Percentiles rank a stretch among this genome's conserved stretches.
phyloP scores from a whole-genome alignment of 805 yeast genomes.

The Trichomonascus vanleenenianus region DNA sequence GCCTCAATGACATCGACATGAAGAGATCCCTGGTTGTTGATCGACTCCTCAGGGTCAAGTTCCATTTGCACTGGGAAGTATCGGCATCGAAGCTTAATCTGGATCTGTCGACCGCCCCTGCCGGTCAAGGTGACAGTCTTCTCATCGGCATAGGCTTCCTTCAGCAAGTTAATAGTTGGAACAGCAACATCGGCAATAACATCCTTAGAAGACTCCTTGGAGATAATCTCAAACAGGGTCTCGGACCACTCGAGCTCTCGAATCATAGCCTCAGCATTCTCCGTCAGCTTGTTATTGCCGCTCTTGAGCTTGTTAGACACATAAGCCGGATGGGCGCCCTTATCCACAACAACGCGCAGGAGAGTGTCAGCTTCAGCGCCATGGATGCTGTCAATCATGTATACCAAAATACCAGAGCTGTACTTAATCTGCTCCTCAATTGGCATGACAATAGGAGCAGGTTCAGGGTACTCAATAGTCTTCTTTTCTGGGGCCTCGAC shows the following conservation, averaged over 20 bases:
- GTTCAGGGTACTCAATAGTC: constrained; percentile 22
- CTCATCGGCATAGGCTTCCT: constrained; percentile 58
- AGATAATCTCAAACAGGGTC: constrained; percentile 52
- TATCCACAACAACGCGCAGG: constrained; percentile 73
- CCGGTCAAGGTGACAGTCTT: constrained; percentile 49
- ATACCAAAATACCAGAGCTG: constrained; percentile 70
- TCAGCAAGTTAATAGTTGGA: constrained; percentile 58
- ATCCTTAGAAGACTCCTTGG: constrained; percentile 40
- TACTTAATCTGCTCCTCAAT: constrained; percentile 37
- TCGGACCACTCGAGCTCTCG: constrained; percentile 73
- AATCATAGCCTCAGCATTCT: constrained; percentile 66
- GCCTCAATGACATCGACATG: constrained; percentile 57
- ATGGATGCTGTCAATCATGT: constrained; percentile 53
- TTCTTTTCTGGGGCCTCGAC: constrained; percentile 29
- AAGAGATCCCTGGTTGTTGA: constrained; percentile 66
- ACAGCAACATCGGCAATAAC: constrained; percentile 54
- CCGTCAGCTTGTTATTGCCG: constrained; percentile 31
- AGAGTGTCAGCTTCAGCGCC: constrained; percentile 45
- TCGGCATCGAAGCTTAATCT: constrained; percentile 52
- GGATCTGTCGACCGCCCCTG: constrained; percentile 35
- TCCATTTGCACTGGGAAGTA: constrained; percentile 68
- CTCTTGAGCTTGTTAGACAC: constrained; percentile 42
- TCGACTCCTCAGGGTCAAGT: constrained; percentile 68
- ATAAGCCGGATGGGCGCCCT: constrained; percentile 57
- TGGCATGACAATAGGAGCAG: constrained; percentile 43